Evolutionary conservation across 1,284 basidiomycete species (phyloP).

Genomic region (Ustilago xerochloae): DNA sequence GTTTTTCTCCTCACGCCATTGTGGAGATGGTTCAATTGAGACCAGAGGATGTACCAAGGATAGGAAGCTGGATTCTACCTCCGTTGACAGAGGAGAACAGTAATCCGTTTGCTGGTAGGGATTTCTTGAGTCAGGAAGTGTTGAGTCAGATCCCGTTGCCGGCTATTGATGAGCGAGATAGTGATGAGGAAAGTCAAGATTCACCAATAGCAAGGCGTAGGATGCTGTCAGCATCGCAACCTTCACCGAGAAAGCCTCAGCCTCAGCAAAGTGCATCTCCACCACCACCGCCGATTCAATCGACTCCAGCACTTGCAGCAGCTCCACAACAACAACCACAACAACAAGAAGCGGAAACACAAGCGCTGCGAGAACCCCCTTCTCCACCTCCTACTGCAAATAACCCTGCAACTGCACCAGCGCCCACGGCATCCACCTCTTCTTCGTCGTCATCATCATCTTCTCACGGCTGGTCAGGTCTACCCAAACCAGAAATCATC

Average conservation of each 20-base stretch:
- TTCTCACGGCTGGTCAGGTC: slow-evolving; percentile 25
- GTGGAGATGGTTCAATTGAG: neutral
- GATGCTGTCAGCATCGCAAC: slow-evolving; percentile 1
- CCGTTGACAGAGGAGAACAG: slow-evolving; percentile 32
- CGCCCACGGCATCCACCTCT: neutral
- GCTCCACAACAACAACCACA: neutral
- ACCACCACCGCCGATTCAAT: slow-evolving; percentile 10
- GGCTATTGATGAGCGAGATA: neutral
- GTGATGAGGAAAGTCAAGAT: neutral
- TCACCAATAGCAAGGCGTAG: no score
- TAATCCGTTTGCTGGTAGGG: slow-evolving; percentile 14
- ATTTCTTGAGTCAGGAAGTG: slow-evolving; percentile 24
- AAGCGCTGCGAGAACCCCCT: slow-evolving; percentile 14
- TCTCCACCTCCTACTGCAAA: slow-evolving; percentile 25
- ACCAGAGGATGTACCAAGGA: slow-evolving; percentile 26
- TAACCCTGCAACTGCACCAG: neutral
- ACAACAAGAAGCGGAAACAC: slow-evolving; percentile 3
- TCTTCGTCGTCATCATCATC: slow-evolving; percentile 2
- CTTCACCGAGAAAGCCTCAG: neutral
- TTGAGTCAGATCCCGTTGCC: slow-evolving; percentile 32
- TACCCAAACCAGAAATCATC: slow-evolving; percentile 28
- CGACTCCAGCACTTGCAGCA: slow-evolving; percentile 18
- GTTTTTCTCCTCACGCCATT: slow-evolving; percentile 31
- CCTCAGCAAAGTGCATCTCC: no score
- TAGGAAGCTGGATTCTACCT: slow-evolving; percentile 37